phyloP scores from a whole-genome alignment of 345 rosid species.

The Nephelium lappaceum region DNA sequence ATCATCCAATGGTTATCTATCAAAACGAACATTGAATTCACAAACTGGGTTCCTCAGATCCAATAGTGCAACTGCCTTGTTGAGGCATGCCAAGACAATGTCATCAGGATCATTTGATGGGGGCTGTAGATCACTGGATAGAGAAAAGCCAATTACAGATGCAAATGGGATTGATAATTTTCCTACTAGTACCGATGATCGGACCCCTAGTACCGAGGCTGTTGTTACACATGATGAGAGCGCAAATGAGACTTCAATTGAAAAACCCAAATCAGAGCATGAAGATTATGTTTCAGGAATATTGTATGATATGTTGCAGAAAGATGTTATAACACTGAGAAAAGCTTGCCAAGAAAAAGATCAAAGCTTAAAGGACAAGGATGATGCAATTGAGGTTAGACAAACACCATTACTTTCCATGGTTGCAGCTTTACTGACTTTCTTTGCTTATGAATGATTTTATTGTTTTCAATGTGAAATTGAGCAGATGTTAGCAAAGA shows the following conservation, averaged over 20 bases:
- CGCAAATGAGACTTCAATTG: slow-evolving; percentile 25
- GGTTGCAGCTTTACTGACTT: neutral
- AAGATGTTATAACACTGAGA: slow-evolving; percentile 79
- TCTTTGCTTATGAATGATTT: neutral
- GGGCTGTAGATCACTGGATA: slow-evolving; percentile 76
- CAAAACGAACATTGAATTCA: slow-evolving; percentile 48
- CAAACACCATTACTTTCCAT: slow-evolving; percentile 20
- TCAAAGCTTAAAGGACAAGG: slow-evolving; percentile 93
- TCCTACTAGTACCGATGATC: slow-evolving; percentile 6
- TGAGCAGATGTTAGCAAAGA: slow-evolving; percentile 89
- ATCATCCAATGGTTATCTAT: slow-evolving; percentile 70
- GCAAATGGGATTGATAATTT: slow-evolving; percentile 20
- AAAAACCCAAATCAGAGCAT: slow-evolving; percentile 27
- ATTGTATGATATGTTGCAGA: slow-evolving; percentile 85
- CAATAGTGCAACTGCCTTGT: slow-evolving; percentile 58
- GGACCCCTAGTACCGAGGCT: slow-evolving; percentile 18
- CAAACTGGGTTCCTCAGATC: slow-evolving; percentile 36
- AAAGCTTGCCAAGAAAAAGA: slow-evolving; percentile 92
- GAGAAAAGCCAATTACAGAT: slow-evolving; percentile 46
- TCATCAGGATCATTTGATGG: slow-evolving; percentile 94
- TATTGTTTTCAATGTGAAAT: slow-evolving; percentile 12
- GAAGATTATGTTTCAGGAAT: slow-evolving; percentile 73
- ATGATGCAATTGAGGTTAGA: slow-evolving; percentile 91
- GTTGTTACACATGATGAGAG: slow-evolving; percentile 9
- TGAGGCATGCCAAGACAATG: slow-evolving; percentile 75